These are phyloP conservation scores for Lizonia empirigonia DNA, from an alignment of 2,329 filamentous ascomycete genomes.

Conservation along the genomic window DNA sequence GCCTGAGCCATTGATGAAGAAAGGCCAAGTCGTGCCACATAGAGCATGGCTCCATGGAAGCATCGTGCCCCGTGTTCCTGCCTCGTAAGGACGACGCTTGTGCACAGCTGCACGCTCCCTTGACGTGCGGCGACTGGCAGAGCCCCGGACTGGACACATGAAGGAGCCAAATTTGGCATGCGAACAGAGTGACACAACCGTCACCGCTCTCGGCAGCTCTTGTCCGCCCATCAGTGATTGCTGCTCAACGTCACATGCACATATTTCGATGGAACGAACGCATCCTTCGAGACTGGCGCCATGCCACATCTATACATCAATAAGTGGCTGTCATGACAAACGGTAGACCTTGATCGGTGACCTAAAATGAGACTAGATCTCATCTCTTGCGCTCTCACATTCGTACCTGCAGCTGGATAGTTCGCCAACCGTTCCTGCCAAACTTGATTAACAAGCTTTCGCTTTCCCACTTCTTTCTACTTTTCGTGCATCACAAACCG, in stretches of 20 bases:
- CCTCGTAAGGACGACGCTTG: not conserved
- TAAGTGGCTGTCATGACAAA: not conserved
- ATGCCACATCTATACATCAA: not conserved
- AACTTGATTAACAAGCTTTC: not conserved
- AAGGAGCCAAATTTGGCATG: conserved; percentile 2
- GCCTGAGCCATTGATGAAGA: not conserved
- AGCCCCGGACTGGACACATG: conserved; percentile 1
- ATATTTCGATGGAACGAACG: not conserved
- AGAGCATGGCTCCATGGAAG: not conserved
- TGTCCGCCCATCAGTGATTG: not conserved
- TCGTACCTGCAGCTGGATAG: conserved; percentile 6
- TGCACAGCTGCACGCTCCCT: not conserved
- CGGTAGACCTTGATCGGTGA: not conserved
- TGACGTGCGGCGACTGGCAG: not conserved
- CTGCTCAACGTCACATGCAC: conserved; percentile 5
- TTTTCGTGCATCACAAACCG: not conserved
- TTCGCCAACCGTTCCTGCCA: not conserved
- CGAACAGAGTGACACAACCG: conserved; percentile 10
- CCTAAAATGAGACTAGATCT: not conserved
- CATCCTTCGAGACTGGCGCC: not conserved
- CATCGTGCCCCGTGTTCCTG: not conserved
- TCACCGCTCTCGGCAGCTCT: conserved; percentile 12
- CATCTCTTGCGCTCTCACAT: not conserved
- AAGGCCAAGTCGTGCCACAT: not conserved
- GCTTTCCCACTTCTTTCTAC: not conserved